These are phyloP conservation scores for Geranium rotundifolium DNA, from an alignment of 345 rosid species.

Conservation along the genomic window DNA sequence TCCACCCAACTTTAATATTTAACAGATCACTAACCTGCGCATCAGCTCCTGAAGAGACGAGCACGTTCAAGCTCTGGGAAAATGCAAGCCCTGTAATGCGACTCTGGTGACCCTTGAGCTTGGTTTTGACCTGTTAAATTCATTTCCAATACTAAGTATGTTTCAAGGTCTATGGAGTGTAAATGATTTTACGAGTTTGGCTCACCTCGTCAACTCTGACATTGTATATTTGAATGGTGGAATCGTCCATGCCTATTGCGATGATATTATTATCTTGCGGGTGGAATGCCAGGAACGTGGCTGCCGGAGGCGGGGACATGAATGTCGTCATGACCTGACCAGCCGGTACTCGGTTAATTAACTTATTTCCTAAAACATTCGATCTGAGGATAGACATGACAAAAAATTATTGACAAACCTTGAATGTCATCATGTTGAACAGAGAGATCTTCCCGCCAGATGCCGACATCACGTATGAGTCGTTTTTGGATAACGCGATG, in stretches of 20 bases:
- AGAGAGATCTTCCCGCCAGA: slow-evolving; percentile 80
- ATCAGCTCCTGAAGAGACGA: slow-evolving; percentile 85
- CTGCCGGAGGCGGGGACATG: slow-evolving; percentile 78
- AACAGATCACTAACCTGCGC: slow-evolving; percentile 37
- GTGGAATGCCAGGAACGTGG: slow-evolving; percentile 76
- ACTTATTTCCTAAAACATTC: no score
- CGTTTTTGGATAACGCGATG: slow-evolving; percentile 79
- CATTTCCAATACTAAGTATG: not conserved
- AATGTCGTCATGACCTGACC: slow-evolving; percentile 46
- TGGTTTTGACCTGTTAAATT: slow-evolving; percentile 49
- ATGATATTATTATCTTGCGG: slow-evolving; percentile 79
- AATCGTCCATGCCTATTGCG: slow-evolving; percentile 86
- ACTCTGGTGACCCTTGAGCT: slow-evolving; percentile 72
- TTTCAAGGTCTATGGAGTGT: not conserved
- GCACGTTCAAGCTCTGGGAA: slow-evolving; percentile 49
- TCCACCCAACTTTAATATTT: no score
- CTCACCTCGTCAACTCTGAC: slow-evolving; percentile 76
- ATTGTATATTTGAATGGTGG: slow-evolving; percentile 72
- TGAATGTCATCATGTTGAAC: slow-evolving; percentile 86
- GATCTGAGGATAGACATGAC: no score
- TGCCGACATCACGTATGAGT: slow-evolving; percentile 81
- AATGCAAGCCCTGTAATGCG: slow-evolving; percentile 78
- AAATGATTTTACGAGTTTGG: not conserved
- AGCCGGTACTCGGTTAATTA: not conserved
- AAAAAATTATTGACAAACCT: slow-evolving; percentile 26